Evolutionary conservation across 78 protist genomes (phyloP).

Genomic region (Bodo saltans): DNA sequence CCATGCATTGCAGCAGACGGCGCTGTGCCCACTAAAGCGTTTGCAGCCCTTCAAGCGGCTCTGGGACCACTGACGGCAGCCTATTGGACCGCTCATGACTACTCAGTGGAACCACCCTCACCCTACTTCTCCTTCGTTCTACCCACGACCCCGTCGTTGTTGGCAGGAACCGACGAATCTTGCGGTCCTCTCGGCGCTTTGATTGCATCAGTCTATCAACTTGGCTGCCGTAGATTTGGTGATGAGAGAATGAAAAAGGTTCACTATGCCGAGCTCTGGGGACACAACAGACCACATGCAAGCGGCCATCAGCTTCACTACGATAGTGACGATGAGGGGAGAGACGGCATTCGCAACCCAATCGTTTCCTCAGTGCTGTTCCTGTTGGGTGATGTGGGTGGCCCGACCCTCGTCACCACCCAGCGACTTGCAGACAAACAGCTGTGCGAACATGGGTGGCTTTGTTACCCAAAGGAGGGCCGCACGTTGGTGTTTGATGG

Average conservation of each 20-base stretch:
- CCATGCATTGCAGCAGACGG: no score
- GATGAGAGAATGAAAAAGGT: no score
- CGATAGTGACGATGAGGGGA: slow-evolving; percentile 26
- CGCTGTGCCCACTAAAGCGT: no score
- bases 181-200: background rate
- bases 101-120: background rate
- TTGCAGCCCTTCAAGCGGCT: background rate
- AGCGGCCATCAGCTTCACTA: slow-evolving; percentile 27
- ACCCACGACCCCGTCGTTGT: no score
- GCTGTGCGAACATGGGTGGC: background rate
- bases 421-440: background rate
- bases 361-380: background rate
- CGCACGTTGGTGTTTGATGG: background rate
- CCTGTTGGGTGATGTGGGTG: slow-evolving; percentile 2
- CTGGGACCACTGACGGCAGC: background rate
- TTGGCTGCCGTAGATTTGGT: no score
- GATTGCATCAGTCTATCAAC: no score
- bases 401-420: slow-evolving; percentile 24
- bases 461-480: background rate
- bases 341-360: slow-evolving; percentile 30
- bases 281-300: slow-evolving; percentile 22
- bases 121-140: slow-evolving; percentile 1
- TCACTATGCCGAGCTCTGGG: slow-evolving; percentile 32
- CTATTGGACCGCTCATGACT: background rate
- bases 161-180: background rate